A percentile compares a stretch with the other conserved stretches of the same genome.
phyloP scores from a whole-genome alignment of 257 asterid genomes.

The Jasminum sambac region DNA sequence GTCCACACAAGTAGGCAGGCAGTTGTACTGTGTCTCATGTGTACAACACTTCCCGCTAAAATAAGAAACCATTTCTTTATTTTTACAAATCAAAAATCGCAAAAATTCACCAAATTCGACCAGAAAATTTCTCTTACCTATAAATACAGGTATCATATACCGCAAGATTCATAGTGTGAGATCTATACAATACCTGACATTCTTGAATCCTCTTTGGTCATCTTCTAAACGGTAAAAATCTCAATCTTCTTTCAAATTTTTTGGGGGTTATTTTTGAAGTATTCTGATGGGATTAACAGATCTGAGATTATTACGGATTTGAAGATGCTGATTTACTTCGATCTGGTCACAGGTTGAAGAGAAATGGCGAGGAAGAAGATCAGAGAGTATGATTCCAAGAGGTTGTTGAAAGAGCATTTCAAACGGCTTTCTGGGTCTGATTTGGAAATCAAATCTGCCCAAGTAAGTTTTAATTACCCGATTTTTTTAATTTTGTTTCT shows the following conservation, averaged over 20 bases:
- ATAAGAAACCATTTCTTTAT: slow-evolving; percentile 1
- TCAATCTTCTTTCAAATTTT: slow-evolving; percentile 18
- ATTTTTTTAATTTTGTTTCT: not conserved
- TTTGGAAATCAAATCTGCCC: slow-evolving; percentile 81
- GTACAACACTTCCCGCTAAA: slow-evolving; percentile 21
- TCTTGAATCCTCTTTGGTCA: slow-evolving; percentile 21
- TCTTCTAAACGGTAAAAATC: slow-evolving; percentile 43
- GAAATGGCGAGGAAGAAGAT: slow-evolving; percentile 95
- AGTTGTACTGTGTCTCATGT: not conserved
- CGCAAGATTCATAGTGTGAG: slow-evolving; percentile 24
- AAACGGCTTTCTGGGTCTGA: slow-evolving; percentile 84
- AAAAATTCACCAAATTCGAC: not conserved
- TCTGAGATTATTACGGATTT: slow-evolving; percentile 12
- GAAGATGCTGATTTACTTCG: slow-evolving; percentile 19
- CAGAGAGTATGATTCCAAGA: slow-evolving; percentile 97
- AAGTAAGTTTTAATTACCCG: slow-evolving; percentile 39
- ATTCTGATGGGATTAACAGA: slow-evolving; percentile 15
- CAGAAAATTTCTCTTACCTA: slow-evolving; percentile 34
- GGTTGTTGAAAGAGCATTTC: slow-evolving; percentile 85
- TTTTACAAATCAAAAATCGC: not conserved
- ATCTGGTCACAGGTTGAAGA: slow-evolving; percentile 35
- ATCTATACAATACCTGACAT: slow-evolving; percentile 16
- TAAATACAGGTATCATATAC: slow-evolving; percentile 31
- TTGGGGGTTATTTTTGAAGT: not conserved
- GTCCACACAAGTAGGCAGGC: slow-evolving; percentile 27